These are phyloP conservation scores for Pythium guiyangense DNA, from an alignment of 352 stramenopile species.

Conservation along the genomic window DNA sequence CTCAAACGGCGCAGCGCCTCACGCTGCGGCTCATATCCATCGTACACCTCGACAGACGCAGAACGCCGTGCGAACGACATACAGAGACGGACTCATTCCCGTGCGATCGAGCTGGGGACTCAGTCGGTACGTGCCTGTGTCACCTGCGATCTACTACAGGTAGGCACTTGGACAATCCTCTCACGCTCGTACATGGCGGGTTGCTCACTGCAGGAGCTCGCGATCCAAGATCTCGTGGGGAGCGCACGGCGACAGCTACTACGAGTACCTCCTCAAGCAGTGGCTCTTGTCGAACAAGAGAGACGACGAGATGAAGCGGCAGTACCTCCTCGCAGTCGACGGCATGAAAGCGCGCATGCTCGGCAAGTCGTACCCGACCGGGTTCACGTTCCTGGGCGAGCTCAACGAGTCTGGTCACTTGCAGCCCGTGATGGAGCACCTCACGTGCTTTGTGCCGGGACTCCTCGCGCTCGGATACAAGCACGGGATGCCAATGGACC, in stretches of 20 bases:
- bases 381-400: constrained; percentile 41
- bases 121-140: too few relatives aligned
- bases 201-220: too few relatives aligned
- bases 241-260: constrained; percentile 64
- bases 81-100: too few relatives aligned
- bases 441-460: constrained; percentile 86
- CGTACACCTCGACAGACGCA: too few relatives aligned
- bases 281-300: constrained; percentile 57
- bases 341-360: constrained; percentile 43
- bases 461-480: constrained; percentile 66
- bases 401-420: constrained; percentile 19
- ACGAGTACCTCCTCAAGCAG: constrained; percentile 78
- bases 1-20: too few relatives aligned
- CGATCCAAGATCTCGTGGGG: constrained; percentile 37
- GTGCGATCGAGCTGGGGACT: too few relatives aligned
- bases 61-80: too few relatives aligned
- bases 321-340: constrained; percentile 49
- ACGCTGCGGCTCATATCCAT: too few relatives aligned
- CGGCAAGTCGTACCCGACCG: constrained; percentile 27
- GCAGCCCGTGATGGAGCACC: constrained; percentile 69
- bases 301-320: constrained; percentile 34
- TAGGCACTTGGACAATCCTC: too few relatives aligned
- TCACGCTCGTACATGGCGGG: too few relatives aligned
- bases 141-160: too few relatives aligned
- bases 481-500: constrained; percentile 43